Evolutionary conservation across 164 flowering plant genomes (phyloP), one percentile per base, ranked within the genome.

Genomic region (Berberis thunbergii): DNA sequence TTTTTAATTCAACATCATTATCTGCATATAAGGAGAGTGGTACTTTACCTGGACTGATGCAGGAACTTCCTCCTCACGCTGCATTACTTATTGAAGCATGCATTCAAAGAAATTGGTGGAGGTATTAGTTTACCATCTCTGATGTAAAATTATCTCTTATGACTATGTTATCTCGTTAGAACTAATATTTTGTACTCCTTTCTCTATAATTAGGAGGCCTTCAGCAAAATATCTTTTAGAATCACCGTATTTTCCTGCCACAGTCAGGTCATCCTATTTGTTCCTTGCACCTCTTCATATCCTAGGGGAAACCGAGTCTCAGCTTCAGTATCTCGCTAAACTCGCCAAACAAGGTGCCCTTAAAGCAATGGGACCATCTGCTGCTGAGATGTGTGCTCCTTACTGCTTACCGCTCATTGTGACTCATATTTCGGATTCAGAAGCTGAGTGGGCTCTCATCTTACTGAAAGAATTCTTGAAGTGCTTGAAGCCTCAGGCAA

Each of bases 381-480:
- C 90, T 57, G 91, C 96, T 76, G 96, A 91, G 82, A 84, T 82
- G 79, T 91, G 96, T 78, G 91, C 89, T 64, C 78, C 93, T 10
- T 77, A 80, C 65, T 91, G 96, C 81, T 71, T 94, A 60, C 80
- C 86, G 1, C 88, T 90, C 64, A 63, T 87, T 2, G 57, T 68
- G 61, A 59, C 78, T 61, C 65, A 84, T 68, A 72, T 73, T 41
- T 76, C 90, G 54, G 91, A 91, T 70, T 41, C 69, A 57, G 95
- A 89, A 68, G 86, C 91, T 48, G 99, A 91, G 74, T 87, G 77
- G 75, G 96, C 88, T 53, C 83, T 75, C 63, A 62, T 73, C 61
- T 64, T 94, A 54, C 76, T 94, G 61, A 78, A 79, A 68, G 99
- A 94, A 74, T 81, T 94, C 61, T 75, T 91, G 69, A 86, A 76